Conservation (phyloP, 2,329 filamentous ascomycete genomes). For the Arthrinium puccinioides region DNA sequence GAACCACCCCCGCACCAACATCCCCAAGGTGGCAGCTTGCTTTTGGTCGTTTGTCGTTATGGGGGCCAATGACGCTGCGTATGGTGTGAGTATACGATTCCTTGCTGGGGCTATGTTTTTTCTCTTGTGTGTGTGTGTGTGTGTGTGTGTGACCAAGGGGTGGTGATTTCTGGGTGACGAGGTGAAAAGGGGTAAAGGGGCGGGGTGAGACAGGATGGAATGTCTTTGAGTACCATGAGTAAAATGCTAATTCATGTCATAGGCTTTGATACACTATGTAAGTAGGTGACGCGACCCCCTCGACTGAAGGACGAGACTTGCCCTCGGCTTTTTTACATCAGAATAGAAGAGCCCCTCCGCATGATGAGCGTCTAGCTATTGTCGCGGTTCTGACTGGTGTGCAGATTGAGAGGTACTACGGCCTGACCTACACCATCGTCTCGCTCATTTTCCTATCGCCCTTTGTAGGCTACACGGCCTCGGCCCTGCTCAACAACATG, state of each 20-base stretch:
- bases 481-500: constrained; percentile 35
- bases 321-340: background rate
- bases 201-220: too few species aligned
- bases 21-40: constrained; percentile 39
- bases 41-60: constrained; percentile 53
- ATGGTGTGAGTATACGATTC: constrained; percentile 37
- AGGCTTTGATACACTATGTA: constrained; percentile 46
- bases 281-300: constrained; percentile 12
- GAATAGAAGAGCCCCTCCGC: too few species aligned
- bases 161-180: too few species aligned
- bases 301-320: background rate
- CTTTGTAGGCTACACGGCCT: constrained; percentile 35
- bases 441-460: constrained; percentile 41
- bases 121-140: too few species aligned
- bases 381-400: too few species aligned
- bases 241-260: too few species aligned
- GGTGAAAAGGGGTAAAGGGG: too few species aligned
- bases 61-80: constrained; percentile 51
- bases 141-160: too few species aligned
- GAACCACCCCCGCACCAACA: constrained; percentile 43
- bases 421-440: constrained; percentile 37
- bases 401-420: constrained; percentile 37
- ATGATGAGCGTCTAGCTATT: too few species aligned
- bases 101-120: background rate
- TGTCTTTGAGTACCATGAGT: too few species aligned